Conservation (phyloP, 805 yeast species). For the Candida endomychidarum region DNA sequence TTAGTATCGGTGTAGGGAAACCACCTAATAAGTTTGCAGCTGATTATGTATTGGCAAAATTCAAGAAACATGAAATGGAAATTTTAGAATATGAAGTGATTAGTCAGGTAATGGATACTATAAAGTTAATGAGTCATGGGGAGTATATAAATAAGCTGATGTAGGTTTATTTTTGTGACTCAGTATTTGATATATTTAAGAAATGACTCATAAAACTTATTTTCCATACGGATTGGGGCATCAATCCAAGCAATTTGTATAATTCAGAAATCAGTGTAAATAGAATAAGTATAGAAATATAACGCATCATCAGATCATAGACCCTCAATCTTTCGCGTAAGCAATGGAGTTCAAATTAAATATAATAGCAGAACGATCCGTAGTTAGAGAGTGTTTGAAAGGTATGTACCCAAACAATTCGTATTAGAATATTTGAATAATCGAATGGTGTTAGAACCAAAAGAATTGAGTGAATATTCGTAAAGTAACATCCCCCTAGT, state of each 20-base stretch:
- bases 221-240: too few relatives aligned
- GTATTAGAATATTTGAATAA: too few relatives aligned
- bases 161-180: too few relatives aligned
- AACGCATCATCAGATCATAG: slow-evolving; percentile 1
- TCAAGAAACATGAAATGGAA: slow-evolving; percentile 46
- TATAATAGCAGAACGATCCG: slow-evolving; percentile 51
- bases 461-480: neutral
- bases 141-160: neutral
- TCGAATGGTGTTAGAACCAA: neutral
- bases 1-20: slow-evolving; percentile 78
- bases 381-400: slow-evolving; percentile 53
- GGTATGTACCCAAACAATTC: slow-evolving; percentile 45
- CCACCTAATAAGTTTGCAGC: slow-evolving; percentile 51
- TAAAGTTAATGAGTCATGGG: slow-evolving; percentile 1
- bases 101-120: slow-evolving; percentile 21
- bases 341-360: slow-evolving; percentile 49
- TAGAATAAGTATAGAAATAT: neutral
- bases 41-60: slow-evolving; percentile 62
- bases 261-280: too few relatives aligned
- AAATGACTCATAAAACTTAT: too few relatives aligned
- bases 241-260: too few relatives aligned
- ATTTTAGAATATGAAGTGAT: slow-evolving; percentile 40
- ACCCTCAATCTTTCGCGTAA: neutral
- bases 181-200: too few relatives aligned
- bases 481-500: neutral